A percentile compares a stretch with the other conserved stretches of the same genome.
phyloP scores from a whole-genome alignment of 305 asterid species.

The Fraxinus albicans region DNA sequence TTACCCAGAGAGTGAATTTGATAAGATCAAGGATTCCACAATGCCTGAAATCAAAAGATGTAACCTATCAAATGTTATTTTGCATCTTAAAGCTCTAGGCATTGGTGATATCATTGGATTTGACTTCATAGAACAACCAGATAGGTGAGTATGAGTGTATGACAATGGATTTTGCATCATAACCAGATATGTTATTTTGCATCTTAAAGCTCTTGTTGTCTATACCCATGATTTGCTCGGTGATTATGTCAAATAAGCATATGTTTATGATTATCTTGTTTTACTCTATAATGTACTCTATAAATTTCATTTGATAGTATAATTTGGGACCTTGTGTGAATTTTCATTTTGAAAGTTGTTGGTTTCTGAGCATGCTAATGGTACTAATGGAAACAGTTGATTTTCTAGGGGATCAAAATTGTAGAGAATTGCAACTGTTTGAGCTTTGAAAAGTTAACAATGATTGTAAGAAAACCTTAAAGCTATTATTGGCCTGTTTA shows the following conservation, averaged over 20 bases:
- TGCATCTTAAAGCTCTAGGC: slow-evolving; percentile 96
- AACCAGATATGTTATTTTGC: slow-evolving; percentile 43
- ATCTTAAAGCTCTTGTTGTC: slow-evolving; percentile 67
- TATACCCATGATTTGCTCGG: neutral
- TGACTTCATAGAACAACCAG: slow-evolving; percentile 89
- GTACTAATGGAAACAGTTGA: neutral
- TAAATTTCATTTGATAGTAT: neutral
- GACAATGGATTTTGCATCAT: neutral
- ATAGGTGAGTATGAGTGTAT: slow-evolving; percentile 46
- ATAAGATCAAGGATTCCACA: slow-evolving; percentile 74
- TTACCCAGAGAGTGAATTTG: slow-evolving; percentile 87
- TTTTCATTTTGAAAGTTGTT: neutral
- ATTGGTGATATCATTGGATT: slow-evolving; percentile 77
- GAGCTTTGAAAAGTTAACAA: neutral
- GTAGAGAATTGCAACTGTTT: neutral
- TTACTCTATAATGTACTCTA: neutral
- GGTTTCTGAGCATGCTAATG: neutral
- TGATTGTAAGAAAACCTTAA: neutral
- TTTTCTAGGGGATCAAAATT: neutral
- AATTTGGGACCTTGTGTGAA: neutral
- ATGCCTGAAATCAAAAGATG: slow-evolving; percentile 88
- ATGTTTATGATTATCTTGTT: neutral
- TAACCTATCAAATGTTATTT: slow-evolving; percentile 83
- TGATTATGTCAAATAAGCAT: neutral
- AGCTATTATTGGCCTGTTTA: neutral